Evolutionary conservation across 164 flowering plant species (phyloP), one percentile per base, ranked within the genome.

Genomic region (Paratinospora sagittata): DNA sequence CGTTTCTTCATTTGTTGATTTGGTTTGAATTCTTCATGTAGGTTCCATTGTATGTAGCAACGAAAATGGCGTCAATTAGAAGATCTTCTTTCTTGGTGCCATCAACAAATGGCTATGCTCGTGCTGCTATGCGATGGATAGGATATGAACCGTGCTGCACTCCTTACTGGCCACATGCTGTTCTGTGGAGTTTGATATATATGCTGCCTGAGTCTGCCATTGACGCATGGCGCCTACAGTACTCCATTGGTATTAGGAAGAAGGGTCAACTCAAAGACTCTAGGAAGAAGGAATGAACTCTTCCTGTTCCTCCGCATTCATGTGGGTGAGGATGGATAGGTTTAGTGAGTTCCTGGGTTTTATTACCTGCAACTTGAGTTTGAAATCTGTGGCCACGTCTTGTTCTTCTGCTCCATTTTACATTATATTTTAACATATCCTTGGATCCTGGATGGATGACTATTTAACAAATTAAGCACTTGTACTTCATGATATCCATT

Each of bases 91-190:
- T 92, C 80, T 78, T 90, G 13, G 97, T 90, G 26, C 97, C 99
- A 49, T 95, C 97, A 65, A 72, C 92, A 7, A 92, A 86, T 58
- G 90, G 84, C 4, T 95, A 95, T 79, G 97, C 97, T 52, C 82
- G 83, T 58, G 90, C 96, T 57, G 96, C 80, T n/a, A 34, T 92
- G 73, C 90, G 89, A 7, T 82, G 87, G 81, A 80, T 95, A 52
- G 97, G 99, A 66, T 90, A 92, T 74, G 99, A 89, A 71, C 94
- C 96, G 7, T 87, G 90, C 4, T 92, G 97, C 87, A 90, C 92
- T 7, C 98, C 97, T 11, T 92, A 95, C 84, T 92, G 99, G 99
- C 93, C 94, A 0, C 99, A 92, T 71, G 74, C 93, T 63, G 63
- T 91, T 65, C 72, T 90, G 23, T 91, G 94, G 93, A 80, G 74